Conservation (phyloP, 2,329 filamentous ascomycete genomes). For the Onygena corvina region DNA sequence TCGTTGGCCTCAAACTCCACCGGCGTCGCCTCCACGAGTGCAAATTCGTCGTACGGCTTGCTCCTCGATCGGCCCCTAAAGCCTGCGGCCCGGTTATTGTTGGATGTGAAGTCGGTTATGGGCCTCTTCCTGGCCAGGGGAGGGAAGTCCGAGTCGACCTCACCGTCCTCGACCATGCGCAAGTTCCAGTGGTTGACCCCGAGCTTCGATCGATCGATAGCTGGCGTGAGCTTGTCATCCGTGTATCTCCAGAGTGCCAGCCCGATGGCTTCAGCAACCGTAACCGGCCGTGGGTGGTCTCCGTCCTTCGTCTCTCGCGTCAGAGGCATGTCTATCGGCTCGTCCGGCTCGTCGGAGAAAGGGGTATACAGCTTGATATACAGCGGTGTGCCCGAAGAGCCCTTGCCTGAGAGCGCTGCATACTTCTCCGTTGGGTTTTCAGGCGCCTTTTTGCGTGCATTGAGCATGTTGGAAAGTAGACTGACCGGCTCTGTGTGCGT, state of each 20-base stretch:
- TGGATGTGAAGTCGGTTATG: constrained; percentile 53
- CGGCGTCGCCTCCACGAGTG: constrained; percentile 47
- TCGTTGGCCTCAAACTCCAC: constrained; percentile 48
- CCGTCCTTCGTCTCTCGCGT: constrained; percentile 44
- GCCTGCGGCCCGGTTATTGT: constrained; percentile 49
- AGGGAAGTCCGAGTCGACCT: constrained; percentile 56
- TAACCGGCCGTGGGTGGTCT: constrained; percentile 37
- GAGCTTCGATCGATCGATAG: constrained; percentile 40
- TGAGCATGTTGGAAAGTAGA: constrained; percentile 46
- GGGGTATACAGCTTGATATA: constrained; percentile 54
- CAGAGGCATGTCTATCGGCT: constrained; percentile 48
- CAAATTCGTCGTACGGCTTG: constrained; percentile 56
- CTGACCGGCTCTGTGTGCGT: constrained; percentile 45
- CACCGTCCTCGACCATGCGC: constrained; percentile 56
- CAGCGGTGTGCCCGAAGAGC: constrained; percentile 44
- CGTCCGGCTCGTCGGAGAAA: constrained; percentile 44
- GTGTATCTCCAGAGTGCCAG: constrained; percentile 50
- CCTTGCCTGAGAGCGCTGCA: constrained; percentile 48
- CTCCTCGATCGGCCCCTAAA: constrained; percentile 46
- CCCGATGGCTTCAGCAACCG: constrained; percentile 52
- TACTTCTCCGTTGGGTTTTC: constrained; percentile 52
- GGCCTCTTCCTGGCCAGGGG: constrained; percentile 46
- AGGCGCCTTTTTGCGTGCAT: constrained; percentile 44
- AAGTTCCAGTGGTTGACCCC: constrained; percentile 54
- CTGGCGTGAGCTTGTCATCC: constrained; percentile 46